Base-by-base conservation (phyloP, 2,329 filamentous ascomycete genomes). In the Monosporascus cannonballus region DNA sequence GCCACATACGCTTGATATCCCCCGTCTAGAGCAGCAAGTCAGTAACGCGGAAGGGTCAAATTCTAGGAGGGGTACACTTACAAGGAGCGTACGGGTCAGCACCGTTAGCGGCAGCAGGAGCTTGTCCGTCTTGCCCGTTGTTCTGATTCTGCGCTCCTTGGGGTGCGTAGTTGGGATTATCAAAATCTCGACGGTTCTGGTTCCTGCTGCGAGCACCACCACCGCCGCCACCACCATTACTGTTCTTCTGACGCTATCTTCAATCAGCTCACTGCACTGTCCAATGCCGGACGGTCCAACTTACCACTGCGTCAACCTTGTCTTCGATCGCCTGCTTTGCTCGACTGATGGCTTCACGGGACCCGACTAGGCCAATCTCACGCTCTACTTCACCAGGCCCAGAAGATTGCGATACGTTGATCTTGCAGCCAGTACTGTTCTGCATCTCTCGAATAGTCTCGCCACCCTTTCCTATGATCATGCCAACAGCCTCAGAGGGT, bases 391-490 rank as follows among this genome's bases (percentile, higher is more conserved):
- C 90, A 59, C 83, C 81, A 48, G 87, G 86, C 17, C 87, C 87
- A 37, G 85, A 86, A 7, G 90, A 86, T 63, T 89, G 89, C 34
- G 89, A 89, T 25, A 96, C 91, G 64, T 96, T 96, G 76, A 96
- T 96, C 75, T 96, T 96, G 79, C 92, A 96, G 46, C 89, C 88
- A 5, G 90, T 94, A 34, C 76, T 80, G 65, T 85, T 87, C 70
- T 96, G 91, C 86, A 96, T 95, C 61, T 96, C 90, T 59, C 92
- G 90, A 67, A 96, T 96, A 0, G 91, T 95, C 73, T 96, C 91
- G 59, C 91, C 91, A 52, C 90, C 89, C 76, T 96, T 96, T 59
- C 92, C 91, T 56, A 96, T 96, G 59, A 96, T 96, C 91, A 96
- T 96, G 55, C 91, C 91, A 51, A 96, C 91, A 6, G 91, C 88